Evolutionary conservation across 306 rosid genomes (phyloP).

Genomic region (Corylus americana): DNA sequence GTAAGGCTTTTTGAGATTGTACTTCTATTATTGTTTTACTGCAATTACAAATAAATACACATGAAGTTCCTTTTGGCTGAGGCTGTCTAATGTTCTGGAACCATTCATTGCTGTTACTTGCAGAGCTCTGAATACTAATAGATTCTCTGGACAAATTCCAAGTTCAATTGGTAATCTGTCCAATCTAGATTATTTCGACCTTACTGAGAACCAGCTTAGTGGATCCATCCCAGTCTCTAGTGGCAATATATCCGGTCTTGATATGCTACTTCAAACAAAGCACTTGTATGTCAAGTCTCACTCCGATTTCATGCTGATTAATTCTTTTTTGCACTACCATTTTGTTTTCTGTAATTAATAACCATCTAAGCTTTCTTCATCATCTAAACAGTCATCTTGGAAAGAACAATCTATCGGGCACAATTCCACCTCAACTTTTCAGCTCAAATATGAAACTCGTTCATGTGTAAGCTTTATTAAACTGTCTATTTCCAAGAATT

Average conservation of each 20-base stretch:
- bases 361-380: not conserved
- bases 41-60: not conserved
- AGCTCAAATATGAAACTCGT: slow-evolving; percentile 27
- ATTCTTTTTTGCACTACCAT: not conserved
- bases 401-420: slow-evolving; percentile 29
- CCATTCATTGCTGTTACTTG: not conserved
- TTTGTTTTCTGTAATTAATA: not conserved
- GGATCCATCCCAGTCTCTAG: slow-evolving; percentile 44
- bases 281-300: slow-evolving; percentile 40
- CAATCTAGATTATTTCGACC: slow-evolving; percentile 40
- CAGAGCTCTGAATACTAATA: slow-evolving; percentile 44
- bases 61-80: not conserved
- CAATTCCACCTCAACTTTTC: slow-evolving; percentile 30
- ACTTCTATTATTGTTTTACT: not conserved
- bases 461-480: slow-evolving; percentile 39
- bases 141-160: slow-evolving; percentile 36
- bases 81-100: not conserved
- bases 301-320: not conserved
- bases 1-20: not conserved
- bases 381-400: slow-evolving; percentile 37
- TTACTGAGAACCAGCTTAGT: slow-evolving; percentile 32
- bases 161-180: slow-evolving; percentile 41
- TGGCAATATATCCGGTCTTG: slow-evolving; percentile 29
- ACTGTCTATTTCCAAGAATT: not conserved
- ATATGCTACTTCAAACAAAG: slow-evolving; percentile 21